phyloP scores from a whole-genome alignment of 1,284 basidiomycete genomes.

The Cutaneotrichosporon spelunceum region DNA sequence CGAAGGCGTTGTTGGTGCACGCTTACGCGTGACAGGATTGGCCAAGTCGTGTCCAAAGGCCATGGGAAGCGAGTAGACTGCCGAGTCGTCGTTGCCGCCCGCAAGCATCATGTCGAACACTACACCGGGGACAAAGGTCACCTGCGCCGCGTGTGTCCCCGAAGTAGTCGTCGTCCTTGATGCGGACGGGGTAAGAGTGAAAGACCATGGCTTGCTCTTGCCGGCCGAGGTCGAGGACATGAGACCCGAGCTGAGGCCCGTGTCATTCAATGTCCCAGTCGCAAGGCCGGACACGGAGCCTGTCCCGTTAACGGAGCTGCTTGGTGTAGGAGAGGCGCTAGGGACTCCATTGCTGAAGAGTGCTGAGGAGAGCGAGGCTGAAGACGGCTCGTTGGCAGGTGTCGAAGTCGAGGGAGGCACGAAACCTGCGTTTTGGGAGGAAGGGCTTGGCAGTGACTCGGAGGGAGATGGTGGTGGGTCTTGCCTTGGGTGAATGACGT shows the following conservation, averaged over 20 bases:
- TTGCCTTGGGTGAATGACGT: not conserved
- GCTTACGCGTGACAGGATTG: not conserved
- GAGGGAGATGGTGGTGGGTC: not conserved
- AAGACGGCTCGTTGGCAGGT: not conserved
- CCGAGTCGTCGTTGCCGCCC: constrained; percentile 35
- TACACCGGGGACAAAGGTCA: constrained; percentile 41
- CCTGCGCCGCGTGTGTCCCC: constrained; percentile 17
- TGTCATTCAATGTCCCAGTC: not conserved
- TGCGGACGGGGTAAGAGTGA: constrained; percentile 14
- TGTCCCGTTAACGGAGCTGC: not conserved
- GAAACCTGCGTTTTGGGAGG: not conserved
- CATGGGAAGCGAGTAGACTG: constrained; percentile 41
- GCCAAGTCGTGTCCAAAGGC: constrained; percentile 35
- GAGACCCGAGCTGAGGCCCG: not conserved
- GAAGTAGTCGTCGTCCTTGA: constrained; percentile 18
- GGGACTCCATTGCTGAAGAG: not conserved
- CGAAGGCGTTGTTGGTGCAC: constrained; percentile 2
- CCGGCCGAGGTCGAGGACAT: not conserved
- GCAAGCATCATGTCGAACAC: constrained; percentile 37
- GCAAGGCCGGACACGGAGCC: not conserved
- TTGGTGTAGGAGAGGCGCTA: not conserved
- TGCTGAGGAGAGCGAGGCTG: not conserved
- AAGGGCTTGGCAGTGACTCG: not conserved
- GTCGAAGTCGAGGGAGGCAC: not conserved
- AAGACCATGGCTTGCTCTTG: constrained; percentile 19